These are phyloP conservation scores for Ceratocystis huliohia DNA, from an alignment of 2,329 filamentous ascomycete species.

Conservation along the genomic window DNA sequence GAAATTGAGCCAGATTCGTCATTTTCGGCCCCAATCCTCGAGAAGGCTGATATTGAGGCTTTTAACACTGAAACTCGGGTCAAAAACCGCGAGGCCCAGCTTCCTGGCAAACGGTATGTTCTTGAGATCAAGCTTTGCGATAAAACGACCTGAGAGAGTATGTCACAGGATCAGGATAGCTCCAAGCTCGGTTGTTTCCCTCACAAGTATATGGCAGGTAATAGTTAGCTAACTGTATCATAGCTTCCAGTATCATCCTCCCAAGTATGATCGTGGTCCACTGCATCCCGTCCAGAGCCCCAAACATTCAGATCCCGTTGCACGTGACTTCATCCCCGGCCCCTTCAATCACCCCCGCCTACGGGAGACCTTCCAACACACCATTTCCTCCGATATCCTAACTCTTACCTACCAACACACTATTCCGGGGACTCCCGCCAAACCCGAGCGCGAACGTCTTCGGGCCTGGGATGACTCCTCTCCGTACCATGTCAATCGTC, in stretches of 20 bases:
- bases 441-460: conserved; percentile 49
- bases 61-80: conserved; percentile 32
- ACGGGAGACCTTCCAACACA: conserved; percentile 79
- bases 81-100: conserved; percentile 28
- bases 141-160: background rate
- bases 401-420: conserved; percentile 77
- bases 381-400: conserved; percentile 76
- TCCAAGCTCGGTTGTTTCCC: background rate
- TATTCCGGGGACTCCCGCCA: conserved; percentile 57
- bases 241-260: conserved; percentile 90
- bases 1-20: conserved; percentile 20
- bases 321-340: conserved; percentile 77
- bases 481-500: conserved; percentile 87
- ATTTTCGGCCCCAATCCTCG: conserved; percentile 32
- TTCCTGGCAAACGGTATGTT: conserved; percentile 38
- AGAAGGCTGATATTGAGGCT: conserved; percentile 30
- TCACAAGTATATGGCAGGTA: background rate
- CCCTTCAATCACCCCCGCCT: conserved; percentile 81
- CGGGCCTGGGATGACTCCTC: conserved; percentile 80
- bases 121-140: background rate
- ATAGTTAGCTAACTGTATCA: background rate
- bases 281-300: conserved; percentile 87
- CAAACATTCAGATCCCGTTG: conserved; percentile 71
- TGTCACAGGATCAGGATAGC: background rate
- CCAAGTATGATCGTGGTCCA: conserved; percentile 88